Percentiles rank a stretch among this genome's conserved stretches.
Evolutionary conservation across 2,329 filamentous ascomycete genomes (phyloP).

Genomic region (Domatiomyces catenatus): DNA sequence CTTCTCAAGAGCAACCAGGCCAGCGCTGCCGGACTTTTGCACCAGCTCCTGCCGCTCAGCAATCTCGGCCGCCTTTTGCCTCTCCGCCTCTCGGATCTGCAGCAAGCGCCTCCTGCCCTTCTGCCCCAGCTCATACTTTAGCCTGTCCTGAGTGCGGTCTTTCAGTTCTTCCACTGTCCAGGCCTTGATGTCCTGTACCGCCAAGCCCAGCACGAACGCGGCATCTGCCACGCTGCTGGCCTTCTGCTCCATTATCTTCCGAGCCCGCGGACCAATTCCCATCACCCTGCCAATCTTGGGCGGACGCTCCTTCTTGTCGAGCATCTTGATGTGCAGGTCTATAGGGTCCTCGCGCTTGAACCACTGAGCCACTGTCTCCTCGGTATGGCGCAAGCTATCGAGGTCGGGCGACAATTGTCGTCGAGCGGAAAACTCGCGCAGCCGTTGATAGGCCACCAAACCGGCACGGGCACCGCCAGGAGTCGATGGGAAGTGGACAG

Average conservation of each 20-base stretch:
- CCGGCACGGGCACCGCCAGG: conserved; percentile 29
- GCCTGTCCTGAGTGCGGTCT: conserved; percentile 6
- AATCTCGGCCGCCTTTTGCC: conserved; percentile 4
- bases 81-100: conserved; percentile 2
- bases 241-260: conserved; percentile 47
- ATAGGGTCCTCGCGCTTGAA: conserved; percentile 20
- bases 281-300: conserved; percentile 30
- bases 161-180: conserved; percentile 13
- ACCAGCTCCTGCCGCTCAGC: conserved; percentile 1
- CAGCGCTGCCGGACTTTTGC: not conserved
- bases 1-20: not conserved
- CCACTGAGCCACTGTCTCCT: conserved; percentile 24
- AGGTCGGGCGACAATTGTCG: conserved; percentile 39
- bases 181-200: conserved; percentile 30
- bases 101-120: conserved; percentile 5
- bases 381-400: conserved; percentile 29
- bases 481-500: conserved; percentile 38
- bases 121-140: conserved; percentile 6
- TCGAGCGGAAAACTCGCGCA: conserved; percentile 45
- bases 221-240: conserved; percentile 47
- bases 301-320: conserved; percentile 19
- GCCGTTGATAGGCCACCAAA: conserved; percentile 39
- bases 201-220: conserved; percentile 35
- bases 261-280: conserved; percentile 34
- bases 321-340: conserved; percentile 24